Base-by-base conservation (phyloP, 768 basidiomycete species). In the Lentinus tigrinus region DNA sequence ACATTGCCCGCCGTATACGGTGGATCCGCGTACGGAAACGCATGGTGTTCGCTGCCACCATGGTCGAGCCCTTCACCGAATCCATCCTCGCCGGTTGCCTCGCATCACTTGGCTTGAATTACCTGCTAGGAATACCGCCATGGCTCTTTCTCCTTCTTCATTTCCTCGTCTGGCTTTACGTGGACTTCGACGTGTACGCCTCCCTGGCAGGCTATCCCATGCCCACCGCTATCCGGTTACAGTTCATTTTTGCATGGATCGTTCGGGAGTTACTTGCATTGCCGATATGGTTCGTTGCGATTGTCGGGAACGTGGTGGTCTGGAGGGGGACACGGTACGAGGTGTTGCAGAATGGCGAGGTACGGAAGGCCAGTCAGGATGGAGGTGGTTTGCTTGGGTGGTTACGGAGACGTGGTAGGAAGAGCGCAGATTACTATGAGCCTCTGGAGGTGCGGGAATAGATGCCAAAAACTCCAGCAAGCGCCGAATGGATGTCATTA, bases 11-110 rank as follows among this genome's bases (percentile, higher is more conserved):
- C 36, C 86, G 97, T 27, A 86, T 94, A 19, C 87, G 97, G 2
- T 99, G 97, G 97, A 93, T 99, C 67, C 85, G 97, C 43, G 96
- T 98, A 31, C 85, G 97, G 52, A 98, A 95, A 72, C 87, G 86
- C 66, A 98, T 98, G 94, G 89, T 92, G 8, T 70, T 92, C 40
- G 78, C 82, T 9, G 95, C 95, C 17, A 98, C 95, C 0, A 54
- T 98, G 52, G 64, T 91, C 19, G 97, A 99, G 71, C 97, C 97
- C 2, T 85, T 98, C 69, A 97, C 95, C 17, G 97, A 99, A 73
- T 87, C 85, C 43, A 71, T 97, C 39, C 72, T 93, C 26, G 76
- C 88, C 31, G 87, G 90, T 31, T 57, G 81, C 26, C 81, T 95
- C 56, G 85, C 84, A 21, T 78, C 83, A 26, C 73, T 79, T 51